These are phyloP conservation scores for Cytospora mali DNA, from an alignment of 2,329 filamentous ascomycete species.

Conservation along the genomic window DNA sequence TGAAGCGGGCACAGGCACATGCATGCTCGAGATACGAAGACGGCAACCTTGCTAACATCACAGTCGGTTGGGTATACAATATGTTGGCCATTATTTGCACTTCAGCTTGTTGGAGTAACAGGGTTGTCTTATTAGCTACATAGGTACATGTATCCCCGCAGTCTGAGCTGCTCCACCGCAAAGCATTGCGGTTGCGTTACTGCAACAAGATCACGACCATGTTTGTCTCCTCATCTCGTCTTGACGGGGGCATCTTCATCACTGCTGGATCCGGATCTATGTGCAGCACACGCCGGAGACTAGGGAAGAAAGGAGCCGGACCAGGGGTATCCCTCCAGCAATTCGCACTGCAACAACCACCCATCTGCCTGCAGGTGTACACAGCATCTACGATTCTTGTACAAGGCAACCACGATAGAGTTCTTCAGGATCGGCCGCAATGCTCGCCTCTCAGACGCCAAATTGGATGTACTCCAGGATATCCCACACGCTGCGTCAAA, in stretches of 20 bases:
- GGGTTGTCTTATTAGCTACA: slow-evolving; percentile 6
- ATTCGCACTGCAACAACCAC: not conserved
- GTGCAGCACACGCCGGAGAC: not conserved
- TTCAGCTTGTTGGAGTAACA: not conserved
- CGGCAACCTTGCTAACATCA: not conserved
- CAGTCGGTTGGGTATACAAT: not conserved
- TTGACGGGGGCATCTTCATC: not conserved
- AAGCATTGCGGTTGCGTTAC: slow-evolving; percentile 16
- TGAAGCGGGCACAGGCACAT: not conserved
- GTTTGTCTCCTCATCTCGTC: slow-evolving; percentile 15
- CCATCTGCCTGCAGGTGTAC: not conserved
- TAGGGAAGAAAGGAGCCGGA: not conserved
- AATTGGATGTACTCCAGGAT: not conserved
- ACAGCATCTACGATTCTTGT: not conserved
- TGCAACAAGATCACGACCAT: slow-evolving; percentile 16
- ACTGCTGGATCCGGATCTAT: slow-evolving; percentile 6
- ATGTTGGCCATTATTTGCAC: not conserved
- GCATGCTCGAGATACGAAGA: not conserved
- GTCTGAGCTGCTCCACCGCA: not conserved
- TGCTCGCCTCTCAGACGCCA: not conserved
- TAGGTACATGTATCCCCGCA: slow-evolving; percentile 17
- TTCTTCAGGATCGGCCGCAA: not conserved
- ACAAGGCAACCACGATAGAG: no score
- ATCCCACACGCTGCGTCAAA: slow-evolving; percentile 9
- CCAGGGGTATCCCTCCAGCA: not conserved